Evolutionary conservation across 495 filamentous ascomycete genomes (phyloP).

Genomic region (Xanthoparmelia taractica): DNA sequence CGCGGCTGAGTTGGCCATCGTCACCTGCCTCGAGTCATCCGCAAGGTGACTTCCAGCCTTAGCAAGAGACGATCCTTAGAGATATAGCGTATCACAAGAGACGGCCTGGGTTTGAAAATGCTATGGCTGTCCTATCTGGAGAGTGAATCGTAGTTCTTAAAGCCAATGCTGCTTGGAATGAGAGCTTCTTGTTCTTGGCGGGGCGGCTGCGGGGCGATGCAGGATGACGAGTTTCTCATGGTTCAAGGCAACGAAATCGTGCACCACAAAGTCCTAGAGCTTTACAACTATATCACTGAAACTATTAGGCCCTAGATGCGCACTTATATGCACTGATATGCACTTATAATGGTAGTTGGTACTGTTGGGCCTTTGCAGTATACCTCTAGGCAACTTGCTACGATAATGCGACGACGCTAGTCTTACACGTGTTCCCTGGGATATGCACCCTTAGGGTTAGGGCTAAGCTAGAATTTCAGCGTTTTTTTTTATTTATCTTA

Average conservation of each 20-base stretch:
- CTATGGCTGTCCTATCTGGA: background rate
- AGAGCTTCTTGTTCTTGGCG: background rate
- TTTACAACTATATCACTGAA: background rate
- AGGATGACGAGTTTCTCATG: constrained; percentile 11
- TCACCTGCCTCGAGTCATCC: constrained; percentile 19
- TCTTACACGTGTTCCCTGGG: no score
- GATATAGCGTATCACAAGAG: background rate
- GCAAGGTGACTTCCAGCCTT: background rate
- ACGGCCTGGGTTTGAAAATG: background rate
- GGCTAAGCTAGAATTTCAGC: no score
- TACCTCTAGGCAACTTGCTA: no score
- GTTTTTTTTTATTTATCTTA: no score
- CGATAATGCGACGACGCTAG: no score
- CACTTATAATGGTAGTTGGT: no score
- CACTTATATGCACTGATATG: no score
- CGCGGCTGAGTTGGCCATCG: constrained; percentile 24
- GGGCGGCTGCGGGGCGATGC: constrained; percentile 7
- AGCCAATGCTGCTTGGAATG: background rate
- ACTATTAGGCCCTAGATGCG: background rate
- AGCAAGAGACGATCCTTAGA: background rate
- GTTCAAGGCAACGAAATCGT: constrained; percentile 2
- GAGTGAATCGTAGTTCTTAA: background rate
- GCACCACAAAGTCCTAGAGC: background rate
- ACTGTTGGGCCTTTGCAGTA: no score
- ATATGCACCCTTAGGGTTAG: no score